A percentile compares a stretch with the other conserved stretches of the same genome.
Conservation (phyloP, 768 basidiomycete genomes). For the Boletus vinaceobasis region DNA sequence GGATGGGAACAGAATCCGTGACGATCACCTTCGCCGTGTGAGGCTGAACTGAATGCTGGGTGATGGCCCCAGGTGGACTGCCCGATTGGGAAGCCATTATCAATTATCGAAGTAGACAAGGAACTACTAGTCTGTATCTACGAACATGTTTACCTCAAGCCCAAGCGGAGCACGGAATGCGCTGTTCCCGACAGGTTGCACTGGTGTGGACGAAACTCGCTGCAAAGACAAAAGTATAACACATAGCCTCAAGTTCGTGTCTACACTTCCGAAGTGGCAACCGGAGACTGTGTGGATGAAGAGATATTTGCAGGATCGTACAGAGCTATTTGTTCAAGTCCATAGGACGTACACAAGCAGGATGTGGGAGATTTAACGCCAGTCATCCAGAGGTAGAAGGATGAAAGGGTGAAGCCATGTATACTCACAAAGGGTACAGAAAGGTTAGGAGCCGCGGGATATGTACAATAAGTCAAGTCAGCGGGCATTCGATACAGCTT, state of each 20-base stretch:
- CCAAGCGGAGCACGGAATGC: not conserved
- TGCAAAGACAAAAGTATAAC: not conserved
- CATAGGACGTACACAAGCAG: not conserved
- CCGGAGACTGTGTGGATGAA: not conserved
- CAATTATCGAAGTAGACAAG: slow-evolving; percentile 2
- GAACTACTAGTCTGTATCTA: not conserved
- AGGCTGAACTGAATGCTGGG: slow-evolving; percentile 15
- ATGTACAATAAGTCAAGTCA: slow-evolving; percentile 16
- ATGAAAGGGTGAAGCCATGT: slow-evolving; percentile 1
- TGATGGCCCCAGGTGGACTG: slow-evolving; percentile 16
- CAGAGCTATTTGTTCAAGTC: slow-evolving; percentile 8
- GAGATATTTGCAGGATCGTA: slow-evolving; percentile 6
- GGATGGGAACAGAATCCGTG: slow-evolving; percentile 23
- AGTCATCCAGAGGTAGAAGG: not conserved
- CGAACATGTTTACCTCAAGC: not conserved
- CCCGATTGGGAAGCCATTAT: slow-evolving; percentile 26
- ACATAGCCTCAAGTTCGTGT: not conserved
- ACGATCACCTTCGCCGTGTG: slow-evolving; percentile 28
- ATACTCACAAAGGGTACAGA: slow-evolving; percentile 15
- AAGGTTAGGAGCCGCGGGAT: not conserved
- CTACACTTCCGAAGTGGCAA: not conserved
- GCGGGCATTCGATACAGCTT: slow-evolving; percentile 7
- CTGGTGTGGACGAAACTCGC: not conserved
- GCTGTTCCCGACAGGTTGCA: not conserved
- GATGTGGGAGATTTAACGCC: not conserved